phyloP scores from a whole-genome alignment of 257 asterid species.

The Osmanthus fragrans region DNA sequence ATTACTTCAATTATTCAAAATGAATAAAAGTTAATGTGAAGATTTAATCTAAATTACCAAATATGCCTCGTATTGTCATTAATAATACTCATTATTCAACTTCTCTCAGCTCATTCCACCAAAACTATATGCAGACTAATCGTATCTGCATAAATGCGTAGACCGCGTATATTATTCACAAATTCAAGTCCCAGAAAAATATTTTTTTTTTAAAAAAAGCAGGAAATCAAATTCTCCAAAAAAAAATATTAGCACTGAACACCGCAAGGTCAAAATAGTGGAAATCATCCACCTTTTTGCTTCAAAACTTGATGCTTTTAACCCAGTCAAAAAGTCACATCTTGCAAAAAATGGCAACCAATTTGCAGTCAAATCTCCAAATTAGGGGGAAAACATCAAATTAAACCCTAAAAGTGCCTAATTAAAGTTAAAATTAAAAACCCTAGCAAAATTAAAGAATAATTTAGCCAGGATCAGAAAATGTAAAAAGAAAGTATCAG shows the following conservation, averaged over 20 bases:
- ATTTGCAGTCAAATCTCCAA: conserved; percentile 28
- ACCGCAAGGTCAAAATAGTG: conserved; percentile 11
- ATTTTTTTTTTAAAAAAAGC: no score
- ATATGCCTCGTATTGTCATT: conserved; percentile 21
- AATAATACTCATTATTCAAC: conserved; percentile 6
- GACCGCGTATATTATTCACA: background rate
- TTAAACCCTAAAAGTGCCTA: conserved; percentile 35
- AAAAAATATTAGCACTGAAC: background rate
- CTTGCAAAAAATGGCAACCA: conserved; percentile 16
- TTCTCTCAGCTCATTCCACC: conserved; percentile 23
- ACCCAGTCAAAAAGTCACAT: background rate
- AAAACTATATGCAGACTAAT: background rate
- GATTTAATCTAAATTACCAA: conserved; percentile 28
- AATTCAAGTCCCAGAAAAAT: conserved; percentile 1
- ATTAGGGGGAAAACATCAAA: conserved; percentile 17
- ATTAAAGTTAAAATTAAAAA: conserved; percentile 14
- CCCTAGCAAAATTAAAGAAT: conserved; percentile 22
- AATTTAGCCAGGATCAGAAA: conserved; percentile 12
- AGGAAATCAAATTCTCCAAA: background rate
- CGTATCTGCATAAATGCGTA: background rate
- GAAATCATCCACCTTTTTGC: conserved; percentile 14
- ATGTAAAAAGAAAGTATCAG: conserved; percentile 13
- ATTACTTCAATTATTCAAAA: conserved; percentile 16
- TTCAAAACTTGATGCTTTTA: background rate
- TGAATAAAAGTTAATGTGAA: conserved; percentile 6